A percentile compares a stretch with the other conserved stretches of the same genome.
Evolutionary conservation across 106 monocot genomes (phyloP).

Genomic region (Narthecium ossifragum): DNA sequence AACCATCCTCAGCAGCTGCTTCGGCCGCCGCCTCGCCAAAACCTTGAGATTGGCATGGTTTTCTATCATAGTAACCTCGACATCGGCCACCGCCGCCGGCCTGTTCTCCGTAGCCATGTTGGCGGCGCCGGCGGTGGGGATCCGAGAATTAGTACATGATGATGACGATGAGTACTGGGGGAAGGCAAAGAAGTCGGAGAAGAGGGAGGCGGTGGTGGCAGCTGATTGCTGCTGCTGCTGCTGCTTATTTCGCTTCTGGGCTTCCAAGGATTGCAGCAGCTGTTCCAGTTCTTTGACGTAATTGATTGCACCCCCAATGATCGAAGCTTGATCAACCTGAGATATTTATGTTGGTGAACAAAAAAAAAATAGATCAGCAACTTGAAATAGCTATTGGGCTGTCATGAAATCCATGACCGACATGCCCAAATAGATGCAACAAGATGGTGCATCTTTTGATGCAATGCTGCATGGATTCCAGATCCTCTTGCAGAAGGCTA

Average conservation of each 20-base stretch:
- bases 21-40: conserved; percentile 29
- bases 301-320: conserved; percentile 66
- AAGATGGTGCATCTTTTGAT: conserved; percentile 17
- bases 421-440: conserved; percentile 14
- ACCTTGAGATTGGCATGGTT: conserved; percentile 61
- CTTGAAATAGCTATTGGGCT: too few species aligned
- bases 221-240: background rate
- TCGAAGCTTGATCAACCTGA: conserved; percentile 68
- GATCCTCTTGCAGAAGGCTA: conserved; percentile 1
- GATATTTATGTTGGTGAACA: background rate
- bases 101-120: background rate
- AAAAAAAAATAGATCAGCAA: background rate
- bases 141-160: background rate
- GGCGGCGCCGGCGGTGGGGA: background rate
- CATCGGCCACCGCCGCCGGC: conserved; percentile 22
- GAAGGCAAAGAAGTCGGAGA: conserved; percentile 38
- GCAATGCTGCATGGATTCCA: background rate
- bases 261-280: conserved; percentile 44
- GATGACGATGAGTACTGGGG: conserved; percentile 34
- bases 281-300: conserved; percentile 65
- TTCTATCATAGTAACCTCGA: conserved; percentile 57
- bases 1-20: conserved; percentile 45
- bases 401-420: too few species aligned
- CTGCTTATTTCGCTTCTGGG: conserved; percentile 18
- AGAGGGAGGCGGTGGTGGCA: conserved; percentile 14